Conservation (phyloP, 2,329 filamentous ascomycete species). For the Blastomyces silverae region DNA sequence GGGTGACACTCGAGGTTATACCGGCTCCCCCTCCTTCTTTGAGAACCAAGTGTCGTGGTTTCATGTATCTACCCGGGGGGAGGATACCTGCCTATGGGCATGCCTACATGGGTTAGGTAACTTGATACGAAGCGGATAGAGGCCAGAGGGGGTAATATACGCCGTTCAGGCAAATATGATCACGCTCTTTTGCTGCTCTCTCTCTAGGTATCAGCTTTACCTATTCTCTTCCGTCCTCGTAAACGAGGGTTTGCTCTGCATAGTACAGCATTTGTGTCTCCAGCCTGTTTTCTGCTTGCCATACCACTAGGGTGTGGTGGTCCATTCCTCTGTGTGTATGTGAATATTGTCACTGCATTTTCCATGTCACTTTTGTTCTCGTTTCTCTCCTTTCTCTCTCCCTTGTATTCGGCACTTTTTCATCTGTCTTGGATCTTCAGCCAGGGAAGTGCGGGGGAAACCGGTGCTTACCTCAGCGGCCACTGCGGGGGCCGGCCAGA, state of each 20-base stretch:
- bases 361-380: too few relatives aligned
- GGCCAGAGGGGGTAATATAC: not conserved
- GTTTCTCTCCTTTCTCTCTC: not conserved
- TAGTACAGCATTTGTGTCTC: not conserved
- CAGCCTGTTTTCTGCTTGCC: not conserved
- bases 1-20: not conserved
- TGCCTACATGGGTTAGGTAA: slow-evolving; percentile 7
- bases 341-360: not conserved
- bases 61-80: not conserved
- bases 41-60: not conserved
- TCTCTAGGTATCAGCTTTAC: not conserved
- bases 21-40: not conserved
- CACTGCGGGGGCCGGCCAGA: not conserved
- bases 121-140: not conserved
- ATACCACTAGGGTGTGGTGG: not conserved
- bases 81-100: not conserved
- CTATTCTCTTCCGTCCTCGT: not conserved
- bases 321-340: not conserved
- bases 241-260: not conserved
- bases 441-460: not conserved
- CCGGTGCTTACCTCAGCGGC: not conserved
- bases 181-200: not conserved
- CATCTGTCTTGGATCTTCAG: not conserved
- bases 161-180: not conserved
- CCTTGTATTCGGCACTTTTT: not conserved